phyloP scores from a whole-genome alignment of 371 early-diverging fungal species.

The Rhizopus stolonifer region DNA sequence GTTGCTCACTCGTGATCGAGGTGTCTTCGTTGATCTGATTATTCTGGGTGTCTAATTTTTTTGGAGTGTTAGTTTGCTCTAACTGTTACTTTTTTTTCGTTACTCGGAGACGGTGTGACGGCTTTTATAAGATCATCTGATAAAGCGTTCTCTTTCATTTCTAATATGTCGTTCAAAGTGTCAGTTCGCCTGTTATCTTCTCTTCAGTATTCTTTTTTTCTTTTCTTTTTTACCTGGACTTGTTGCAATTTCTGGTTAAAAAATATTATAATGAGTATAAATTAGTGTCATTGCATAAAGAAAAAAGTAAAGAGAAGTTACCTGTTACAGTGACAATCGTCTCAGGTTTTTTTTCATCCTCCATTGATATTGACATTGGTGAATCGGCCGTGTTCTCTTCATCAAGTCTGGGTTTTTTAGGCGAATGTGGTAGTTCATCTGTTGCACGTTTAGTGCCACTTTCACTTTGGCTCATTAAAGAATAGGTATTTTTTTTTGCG shows the following conservation, averaged over 20 bases:
- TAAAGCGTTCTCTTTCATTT: constrained; percentile 3
- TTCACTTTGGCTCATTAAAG: constrained; percentile 24
- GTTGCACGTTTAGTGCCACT: constrained; percentile 5
- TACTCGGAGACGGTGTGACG: constrained; percentile 14
- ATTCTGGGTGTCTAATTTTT: not conserved
- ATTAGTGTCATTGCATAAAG: not conserved
- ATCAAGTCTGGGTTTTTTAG: constrained; percentile 12
- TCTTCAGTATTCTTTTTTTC: not conserved
- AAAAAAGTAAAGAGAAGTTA: not conserved
- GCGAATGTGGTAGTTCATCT: not conserved
- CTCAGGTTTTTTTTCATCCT: constrained; percentile 5
- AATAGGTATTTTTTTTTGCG: too few species aligned
- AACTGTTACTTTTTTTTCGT: constrained; percentile 4
- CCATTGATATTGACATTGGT: not conserved
- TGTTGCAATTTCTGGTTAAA: not conserved
- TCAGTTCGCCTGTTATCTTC: not conserved
- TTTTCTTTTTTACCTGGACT: not conserved
- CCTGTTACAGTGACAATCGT: not conserved
- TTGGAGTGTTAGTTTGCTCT: not conserved
- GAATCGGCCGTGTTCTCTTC: not conserved
- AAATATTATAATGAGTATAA: not conserved
- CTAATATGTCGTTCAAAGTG: not conserved
- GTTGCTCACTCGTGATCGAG: constrained; percentile 39
- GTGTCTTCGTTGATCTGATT: not conserved
- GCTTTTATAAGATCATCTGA: constrained; percentile 15